These are phyloP conservation scores for Globisporangium middletonii DNA, from an alignment of 352 stramenopile species.

Conservation along the genomic window DNA sequence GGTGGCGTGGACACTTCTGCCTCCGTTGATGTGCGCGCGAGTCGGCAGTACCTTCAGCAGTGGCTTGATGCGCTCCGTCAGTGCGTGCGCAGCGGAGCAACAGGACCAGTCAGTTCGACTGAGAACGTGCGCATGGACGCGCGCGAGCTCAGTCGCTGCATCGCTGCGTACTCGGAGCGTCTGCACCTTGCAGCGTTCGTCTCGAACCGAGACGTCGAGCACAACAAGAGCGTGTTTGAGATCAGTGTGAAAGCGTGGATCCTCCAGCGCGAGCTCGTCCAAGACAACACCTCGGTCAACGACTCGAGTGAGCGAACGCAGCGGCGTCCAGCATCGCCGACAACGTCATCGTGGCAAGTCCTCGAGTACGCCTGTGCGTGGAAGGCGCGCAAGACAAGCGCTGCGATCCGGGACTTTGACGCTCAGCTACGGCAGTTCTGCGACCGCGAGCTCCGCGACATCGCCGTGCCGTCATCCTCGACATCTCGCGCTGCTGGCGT, in stretches of 20 bases:
- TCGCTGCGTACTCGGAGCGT: slow-evolving; percentile 38
- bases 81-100: slow-evolving; percentile 1
- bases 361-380: slow-evolving; percentile 62
- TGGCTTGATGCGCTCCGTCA: slow-evolving; percentile 42
- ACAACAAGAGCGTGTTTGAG: slow-evolving; percentile 36
- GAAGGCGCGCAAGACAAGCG: slow-evolving; percentile 36
- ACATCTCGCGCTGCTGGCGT: slow-evolving; percentile 8
- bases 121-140: slow-evolving; percentile 13
- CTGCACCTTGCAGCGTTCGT: slow-evolving; percentile 48
- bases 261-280: slow-evolving; percentile 45
- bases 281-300: neutral
- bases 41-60: slow-evolving; percentile 34
- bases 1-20: neutral
- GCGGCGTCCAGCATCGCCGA: neutral
- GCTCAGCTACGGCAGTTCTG: slow-evolving; percentile 39
- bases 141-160: slow-evolving; percentile 31
- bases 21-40: slow-evolving; percentile 23
- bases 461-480: slow-evolving; percentile 35
- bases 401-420: slow-evolving; percentile 49
- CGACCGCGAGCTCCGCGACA: slow-evolving; percentile 34
- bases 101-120: neutral
- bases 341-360: slow-evolving; percentile 38
- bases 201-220: slow-evolving; percentile 17
- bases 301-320: slow-evolving; percentile 6
- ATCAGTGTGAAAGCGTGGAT: slow-evolving; percentile 55